Percentiles rank a stretch among this genome's conserved stretches.
These are phyloP conservation scores for Fraxinus quadrangulata DNA, from an alignment of 257 asterid species.

Conservation along the genomic window DNA sequence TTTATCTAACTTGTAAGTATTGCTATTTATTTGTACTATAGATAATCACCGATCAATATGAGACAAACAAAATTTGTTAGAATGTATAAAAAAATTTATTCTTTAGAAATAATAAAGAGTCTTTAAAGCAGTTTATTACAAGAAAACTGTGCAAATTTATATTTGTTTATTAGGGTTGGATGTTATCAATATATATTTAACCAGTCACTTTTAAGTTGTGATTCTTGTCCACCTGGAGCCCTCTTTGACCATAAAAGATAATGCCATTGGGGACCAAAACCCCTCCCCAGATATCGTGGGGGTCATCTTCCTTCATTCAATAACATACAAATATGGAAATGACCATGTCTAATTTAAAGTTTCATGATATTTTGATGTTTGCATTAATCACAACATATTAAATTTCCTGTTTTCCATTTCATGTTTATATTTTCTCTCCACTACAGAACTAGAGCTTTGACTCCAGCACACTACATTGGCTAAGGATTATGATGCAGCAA, in stretches of 20 bases:
- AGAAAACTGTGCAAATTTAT: too few species aligned
- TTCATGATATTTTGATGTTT: not conserved
- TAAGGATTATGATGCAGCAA: not conserved
- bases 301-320: not conserved
- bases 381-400: not conserved
- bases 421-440: too few species aligned
- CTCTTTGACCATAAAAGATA: constrained; percentile 6
- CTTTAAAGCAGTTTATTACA: too few species aligned
- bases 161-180: too few species aligned
- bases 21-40: too few species aligned
- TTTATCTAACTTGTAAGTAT: too few species aligned
- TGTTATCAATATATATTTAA: not conserved
- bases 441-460: not conserved
- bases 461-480: not conserved
- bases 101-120: too few species aligned
- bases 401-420: too few species aligned
- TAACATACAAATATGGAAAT: not conserved
- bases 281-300: constrained; percentile 20
- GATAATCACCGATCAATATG: too few species aligned
- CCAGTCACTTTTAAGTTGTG: constrained; percentile 25
- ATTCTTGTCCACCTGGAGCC: constrained; percentile 25
- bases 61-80: too few species aligned
- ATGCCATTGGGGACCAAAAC: constrained; percentile 12
- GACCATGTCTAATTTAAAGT: not conserved
- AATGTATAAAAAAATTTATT: too few species aligned